These are phyloP conservation scores for Beauveria rudraprayagi DNA, from an alignment of 2,329 filamentous ascomycete species.

Conservation along the genomic window DNA sequence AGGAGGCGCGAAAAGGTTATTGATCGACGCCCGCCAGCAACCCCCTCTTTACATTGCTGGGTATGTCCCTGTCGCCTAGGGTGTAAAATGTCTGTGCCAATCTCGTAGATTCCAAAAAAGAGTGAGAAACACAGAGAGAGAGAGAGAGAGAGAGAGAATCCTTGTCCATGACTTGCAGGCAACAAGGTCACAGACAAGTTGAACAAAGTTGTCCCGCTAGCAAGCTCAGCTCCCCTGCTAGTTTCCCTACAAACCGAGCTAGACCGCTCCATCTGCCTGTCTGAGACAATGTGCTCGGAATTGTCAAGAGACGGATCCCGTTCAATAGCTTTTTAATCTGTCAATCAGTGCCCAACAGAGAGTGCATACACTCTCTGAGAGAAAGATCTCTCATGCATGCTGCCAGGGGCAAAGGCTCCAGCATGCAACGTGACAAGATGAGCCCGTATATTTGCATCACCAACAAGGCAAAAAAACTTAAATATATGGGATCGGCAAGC, in stretches of 20 bases:
- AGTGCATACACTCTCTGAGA: neutral
- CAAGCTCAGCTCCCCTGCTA: neutral
- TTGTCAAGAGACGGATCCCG: neutral
- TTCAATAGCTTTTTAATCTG: neutral
- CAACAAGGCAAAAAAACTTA: neutral
- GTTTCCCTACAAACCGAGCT: neutral
- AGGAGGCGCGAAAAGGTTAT: neutral
- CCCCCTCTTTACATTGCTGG: too few species aligned
- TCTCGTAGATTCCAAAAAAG: neutral
- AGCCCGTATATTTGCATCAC: neutral
- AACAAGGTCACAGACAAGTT: too few species aligned
- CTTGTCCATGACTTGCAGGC: too few species aligned
- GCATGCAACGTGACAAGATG: neutral
- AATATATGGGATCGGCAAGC: neutral
- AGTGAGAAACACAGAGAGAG: neutral
- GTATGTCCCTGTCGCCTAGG: too few species aligned
- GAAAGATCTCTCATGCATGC: neutral
- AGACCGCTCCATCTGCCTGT: neutral
- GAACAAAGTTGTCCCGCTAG: neutral
- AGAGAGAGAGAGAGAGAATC: neutral
- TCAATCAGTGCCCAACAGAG: neutral
- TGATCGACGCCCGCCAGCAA: neutral
- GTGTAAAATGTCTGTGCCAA: too few species aligned
- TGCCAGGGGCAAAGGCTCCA: neutral
- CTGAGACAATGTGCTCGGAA: conserved; percentile 1